Conservation (phyloP, 2,329 filamentous ascomycete species). For the Huntiella bhutanensis region DNA sequence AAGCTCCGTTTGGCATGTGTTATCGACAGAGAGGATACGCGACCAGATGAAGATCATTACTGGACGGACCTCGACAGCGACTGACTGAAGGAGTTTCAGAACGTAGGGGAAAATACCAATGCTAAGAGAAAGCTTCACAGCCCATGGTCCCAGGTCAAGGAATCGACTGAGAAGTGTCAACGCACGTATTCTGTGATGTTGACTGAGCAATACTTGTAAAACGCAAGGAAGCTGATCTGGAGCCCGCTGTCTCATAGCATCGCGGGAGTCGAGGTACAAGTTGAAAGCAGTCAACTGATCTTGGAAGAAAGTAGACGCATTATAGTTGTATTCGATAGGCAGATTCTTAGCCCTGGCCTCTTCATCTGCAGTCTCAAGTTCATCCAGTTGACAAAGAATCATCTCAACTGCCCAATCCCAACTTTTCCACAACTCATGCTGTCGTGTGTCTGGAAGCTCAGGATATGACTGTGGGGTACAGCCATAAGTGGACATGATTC, state of each 20-base stretch:
- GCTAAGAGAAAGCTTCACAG: constrained; percentile 89
- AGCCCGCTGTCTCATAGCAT: constrained; percentile 64
- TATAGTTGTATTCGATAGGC: constrained; percentile 62
- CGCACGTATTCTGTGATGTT: constrained; percentile 80
- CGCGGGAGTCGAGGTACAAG: constrained; percentile 70
- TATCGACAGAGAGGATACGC: constrained; percentile 81
- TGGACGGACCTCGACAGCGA: constrained; percentile 82
- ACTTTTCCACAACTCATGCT: constrained; percentile 88
- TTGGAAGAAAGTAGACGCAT: constrained; percentile 88
- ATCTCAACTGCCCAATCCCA: constrained; percentile 97
- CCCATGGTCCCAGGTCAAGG: constrained; percentile 89
- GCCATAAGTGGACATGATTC: constrained; percentile 90
- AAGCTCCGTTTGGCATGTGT: constrained; percentile 80
- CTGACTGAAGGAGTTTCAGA: constrained; percentile 88
- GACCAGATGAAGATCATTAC: constrained; percentile 99
- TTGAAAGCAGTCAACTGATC: constrained; percentile 96
- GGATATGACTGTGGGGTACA: constrained; percentile 89
- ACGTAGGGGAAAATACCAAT: constrained; percentile 99
- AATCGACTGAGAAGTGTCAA: constrained; percentile 86
- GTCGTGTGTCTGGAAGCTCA: constrained; percentile 79
- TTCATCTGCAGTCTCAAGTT: constrained; percentile 60
- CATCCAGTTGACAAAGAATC: constrained; percentile 74
- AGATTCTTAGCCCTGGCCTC: constrained; percentile 24
- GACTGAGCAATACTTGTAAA: constrained; percentile 83
- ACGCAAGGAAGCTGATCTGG: constrained; percentile 94